phyloP scores from a whole-genome alignment of 1,139 yeast genomes.

The Kodamaea suecica region DNA sequence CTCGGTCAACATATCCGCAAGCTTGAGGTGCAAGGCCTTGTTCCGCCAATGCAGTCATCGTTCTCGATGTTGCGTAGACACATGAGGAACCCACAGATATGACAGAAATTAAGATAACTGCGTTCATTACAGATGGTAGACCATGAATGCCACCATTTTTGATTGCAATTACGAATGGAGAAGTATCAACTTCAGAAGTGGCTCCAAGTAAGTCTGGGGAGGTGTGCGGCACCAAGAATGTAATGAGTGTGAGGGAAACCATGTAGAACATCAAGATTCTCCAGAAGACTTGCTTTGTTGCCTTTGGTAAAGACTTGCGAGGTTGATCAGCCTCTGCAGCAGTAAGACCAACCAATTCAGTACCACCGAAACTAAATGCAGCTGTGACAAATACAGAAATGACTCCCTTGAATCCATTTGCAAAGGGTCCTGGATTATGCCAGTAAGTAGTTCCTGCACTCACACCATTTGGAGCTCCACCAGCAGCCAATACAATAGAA shows the following conservation, averaged over 20 bases:
- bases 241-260: constrained; percentile 30
- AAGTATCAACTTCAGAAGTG: constrained; percentile 47
- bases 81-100: constrained; percentile 42
- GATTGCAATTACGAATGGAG: constrained; percentile 59
- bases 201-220: constrained; percentile 32
- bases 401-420: constrained; percentile 44
- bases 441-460: constrained; percentile 26
- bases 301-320: constrained; percentile 36
- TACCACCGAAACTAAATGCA: constrained; percentile 57
- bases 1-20: constrained; percentile 26
- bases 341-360: constrained; percentile 40
- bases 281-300: constrained; percentile 40
- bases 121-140: constrained; percentile 69
- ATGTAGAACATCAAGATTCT: constrained; percentile 34
- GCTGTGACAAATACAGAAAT: constrained; percentile 53
- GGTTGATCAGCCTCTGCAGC: constrained; percentile 44
- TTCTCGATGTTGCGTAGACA: constrained; percentile 27
- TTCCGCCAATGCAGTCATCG: constrained; percentile 24
- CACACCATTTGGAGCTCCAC: constrained; percentile 30
- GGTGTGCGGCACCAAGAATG: constrained; percentile 34
- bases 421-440: constrained; percentile 34
- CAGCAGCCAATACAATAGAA: constrained; percentile 30
- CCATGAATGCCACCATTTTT: constrained; percentile 55
- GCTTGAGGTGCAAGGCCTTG: constrained; percentile 27
- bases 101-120: constrained; percentile 67